These are phyloP conservation scores for Lotus japonicus DNA, from an alignment of 306 rosid genomes.

Conservation along the genomic window DNA sequence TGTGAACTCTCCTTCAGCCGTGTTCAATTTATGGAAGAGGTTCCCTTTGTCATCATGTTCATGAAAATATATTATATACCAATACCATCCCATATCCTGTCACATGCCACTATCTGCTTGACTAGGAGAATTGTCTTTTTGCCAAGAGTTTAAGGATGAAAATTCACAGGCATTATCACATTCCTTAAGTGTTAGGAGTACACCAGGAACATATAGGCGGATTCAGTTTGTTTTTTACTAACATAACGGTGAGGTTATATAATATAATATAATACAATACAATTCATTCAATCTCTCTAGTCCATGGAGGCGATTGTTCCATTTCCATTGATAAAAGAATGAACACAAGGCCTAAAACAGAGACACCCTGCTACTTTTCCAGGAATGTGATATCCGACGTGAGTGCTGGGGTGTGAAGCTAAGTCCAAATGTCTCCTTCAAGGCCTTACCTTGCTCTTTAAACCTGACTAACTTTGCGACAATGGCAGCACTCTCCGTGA, in stretches of 20 bases:
- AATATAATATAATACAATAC: background rate
- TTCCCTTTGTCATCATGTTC: too few relatives aligned
- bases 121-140: too few relatives aligned
- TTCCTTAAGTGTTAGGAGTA: background rate
- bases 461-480: slow-evolving; percentile 64
- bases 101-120: too few relatives aligned
- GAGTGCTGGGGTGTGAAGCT: slow-evolving; percentile 50
- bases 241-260: background rate
- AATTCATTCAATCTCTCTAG: background rate
- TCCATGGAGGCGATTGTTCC: background rate
- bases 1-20: too few relatives aligned
- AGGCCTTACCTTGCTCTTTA: slow-evolving; percentile 56
- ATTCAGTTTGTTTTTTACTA: background rate
- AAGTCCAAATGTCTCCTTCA: slow-evolving; percentile 83
- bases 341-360: slow-evolving; percentile 19
- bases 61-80: too few relatives aligned
- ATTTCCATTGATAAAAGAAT: background rate
- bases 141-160: too few relatives aligned
- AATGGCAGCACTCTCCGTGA: slow-evolving; percentile 56
- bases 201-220: background rate
- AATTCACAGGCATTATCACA: background rate
- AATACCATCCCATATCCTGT: too few relatives aligned
- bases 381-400: slow-evolving; percentile 32
- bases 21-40: too few relatives aligned
- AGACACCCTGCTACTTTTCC: slow-evolving; percentile 50